Evolutionary conservation across 768 basidiomycete species (phyloP).

Genomic region (Mycena haematopus): DNA sequence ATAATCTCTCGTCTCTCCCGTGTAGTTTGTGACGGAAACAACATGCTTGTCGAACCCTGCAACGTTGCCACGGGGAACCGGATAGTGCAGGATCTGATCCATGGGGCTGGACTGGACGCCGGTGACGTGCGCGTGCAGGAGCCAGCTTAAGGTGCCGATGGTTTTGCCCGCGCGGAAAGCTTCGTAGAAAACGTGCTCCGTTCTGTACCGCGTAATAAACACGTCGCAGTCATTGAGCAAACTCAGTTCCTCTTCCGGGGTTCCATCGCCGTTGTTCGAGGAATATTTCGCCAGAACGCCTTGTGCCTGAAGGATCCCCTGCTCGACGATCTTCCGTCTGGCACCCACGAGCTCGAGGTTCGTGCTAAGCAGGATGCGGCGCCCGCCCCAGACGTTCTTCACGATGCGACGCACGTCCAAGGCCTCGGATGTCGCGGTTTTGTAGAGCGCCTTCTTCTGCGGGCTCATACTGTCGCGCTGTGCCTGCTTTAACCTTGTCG

Average conservation of each 20-base stretch:
- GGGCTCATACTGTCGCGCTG: constrained; percentile 42
- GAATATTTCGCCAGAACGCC: constrained; percentile 51
- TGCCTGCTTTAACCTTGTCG: constrained; percentile 33
- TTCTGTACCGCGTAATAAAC: constrained; percentile 69
- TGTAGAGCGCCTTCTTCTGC: constrained; percentile 44
- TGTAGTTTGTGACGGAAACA: constrained; percentile 89
- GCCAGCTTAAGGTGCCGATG: constrained; percentile 84
- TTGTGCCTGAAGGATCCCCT: constrained; percentile 62
- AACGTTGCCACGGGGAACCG: constrained; percentile 67
- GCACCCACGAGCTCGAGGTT: constrained; percentile 60
- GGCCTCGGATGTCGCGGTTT: constrained; percentile 32
- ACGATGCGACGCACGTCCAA: not conserved
- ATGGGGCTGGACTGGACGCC: constrained; percentile 66
- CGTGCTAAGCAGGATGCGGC: constrained; percentile 64
- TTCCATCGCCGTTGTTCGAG: constrained; percentile 34
- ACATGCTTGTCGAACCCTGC: constrained; percentile 60
- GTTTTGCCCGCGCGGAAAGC: constrained; percentile 64
- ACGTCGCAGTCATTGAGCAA: constrained; percentile 64
- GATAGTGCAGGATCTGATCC: constrained; percentile 86
- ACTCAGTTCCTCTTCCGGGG: constrained; percentile 43
- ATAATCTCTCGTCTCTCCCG: constrained; percentile 85
- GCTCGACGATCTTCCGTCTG: constrained; percentile 61
- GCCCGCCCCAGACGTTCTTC: constrained; percentile 62
- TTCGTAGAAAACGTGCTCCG: constrained; percentile 72
- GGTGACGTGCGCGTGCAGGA: constrained; percentile 76